Conservation (phyloP, 1,139 yeast species). For the Saccharomycopsis hybrid region DNA sequence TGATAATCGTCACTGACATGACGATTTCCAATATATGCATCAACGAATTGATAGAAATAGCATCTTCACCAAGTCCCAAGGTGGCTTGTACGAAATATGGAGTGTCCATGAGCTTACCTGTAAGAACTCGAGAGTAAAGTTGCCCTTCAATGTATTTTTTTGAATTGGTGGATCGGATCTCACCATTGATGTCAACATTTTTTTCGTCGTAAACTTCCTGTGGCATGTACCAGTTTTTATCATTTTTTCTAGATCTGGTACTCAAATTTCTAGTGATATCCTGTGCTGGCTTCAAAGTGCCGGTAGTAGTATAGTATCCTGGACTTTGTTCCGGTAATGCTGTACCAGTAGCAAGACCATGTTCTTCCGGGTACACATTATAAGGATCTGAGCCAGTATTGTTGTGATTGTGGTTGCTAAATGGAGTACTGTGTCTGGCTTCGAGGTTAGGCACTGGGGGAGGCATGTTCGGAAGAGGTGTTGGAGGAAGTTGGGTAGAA, state of each 20-base stretch:
- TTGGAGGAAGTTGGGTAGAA: background rate
- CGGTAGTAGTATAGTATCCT: background rate
- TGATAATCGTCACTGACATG: slow-evolving; percentile 32
- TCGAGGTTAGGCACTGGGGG: no score
- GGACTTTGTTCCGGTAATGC: no score
- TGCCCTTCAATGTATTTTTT: slow-evolving; percentile 15
- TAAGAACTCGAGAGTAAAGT: slow-evolving; percentile 18
- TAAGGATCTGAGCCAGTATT: no score
- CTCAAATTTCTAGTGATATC: background rate
- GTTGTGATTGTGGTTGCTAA: no score
- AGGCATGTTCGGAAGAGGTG: background rate
- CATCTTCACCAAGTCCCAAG: slow-evolving; percentile 14
- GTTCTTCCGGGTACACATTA: slow-evolving; percentile 1
- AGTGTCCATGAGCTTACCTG: slow-evolving; percentile 15
- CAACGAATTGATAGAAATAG: slow-evolving; percentile 14
- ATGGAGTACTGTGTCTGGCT: no score
- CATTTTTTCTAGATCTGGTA: background rate
- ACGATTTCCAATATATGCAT: slow-evolving; percentile 35
- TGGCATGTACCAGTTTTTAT: background rate
- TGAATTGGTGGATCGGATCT: slow-evolving; percentile 11
- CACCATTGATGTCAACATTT: slow-evolving; percentile 4
- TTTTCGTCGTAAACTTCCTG: background rate
- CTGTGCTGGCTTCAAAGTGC: background rate
- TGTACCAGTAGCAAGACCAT: background rate
- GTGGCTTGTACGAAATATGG: slow-evolving; percentile 16